Evolutionary conservation across 1,139 yeast species (phyloP), one percentile per base, ranked within the genome.

Genomic region (Suhomyces atakaporum): DNA sequence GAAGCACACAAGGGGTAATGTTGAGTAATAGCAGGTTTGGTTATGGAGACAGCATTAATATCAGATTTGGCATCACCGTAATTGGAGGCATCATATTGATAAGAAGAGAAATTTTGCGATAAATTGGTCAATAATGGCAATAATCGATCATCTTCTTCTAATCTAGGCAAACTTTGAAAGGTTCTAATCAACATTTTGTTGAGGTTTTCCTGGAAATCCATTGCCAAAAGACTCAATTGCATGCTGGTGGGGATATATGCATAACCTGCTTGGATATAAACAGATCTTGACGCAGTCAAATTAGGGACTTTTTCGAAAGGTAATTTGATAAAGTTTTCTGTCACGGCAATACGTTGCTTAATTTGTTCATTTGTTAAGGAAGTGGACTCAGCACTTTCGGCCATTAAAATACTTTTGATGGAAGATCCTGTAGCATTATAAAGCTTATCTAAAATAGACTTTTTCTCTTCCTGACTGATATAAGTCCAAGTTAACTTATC

Each of bases 111-210:
- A 39, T 94, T 95, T 27, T 77, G 74, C 0, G 95, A 79, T 36
- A 92, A 63, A 52, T 89, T 89, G 53, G 80, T 79, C 43, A 92
- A 69, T 19, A 94, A 77, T 0, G 97, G 97, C 30, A 88, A 65
- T 31, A 92, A 62, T 42, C 99, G 72, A 56, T 89, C 95, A 54
- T 90, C 97, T 63, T 92, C 97, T 53, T 89, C 96, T 38, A 92
- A 66, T 13, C 94, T 72, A 3, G 97, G 95, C 36, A 90, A 65
- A 16, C 85, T 75, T 50, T 84, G 85, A 50, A 88, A 84, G 0
- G 97, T 87, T 39, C 72, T 66, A 15, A 81, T 62, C 42, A 92
- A 67, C 25, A 80, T 78, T 7, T 63, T 58, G 4, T 60, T 58
- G 33, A 94, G 69, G 36, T 66, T 66, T 11, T 69, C 71, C 34